Evolutionary conservation across 1,284 basidiomycete species (phyloP), one percentile per base, ranked within the genome.

Genomic region (Irpex lacteus): DNA sequence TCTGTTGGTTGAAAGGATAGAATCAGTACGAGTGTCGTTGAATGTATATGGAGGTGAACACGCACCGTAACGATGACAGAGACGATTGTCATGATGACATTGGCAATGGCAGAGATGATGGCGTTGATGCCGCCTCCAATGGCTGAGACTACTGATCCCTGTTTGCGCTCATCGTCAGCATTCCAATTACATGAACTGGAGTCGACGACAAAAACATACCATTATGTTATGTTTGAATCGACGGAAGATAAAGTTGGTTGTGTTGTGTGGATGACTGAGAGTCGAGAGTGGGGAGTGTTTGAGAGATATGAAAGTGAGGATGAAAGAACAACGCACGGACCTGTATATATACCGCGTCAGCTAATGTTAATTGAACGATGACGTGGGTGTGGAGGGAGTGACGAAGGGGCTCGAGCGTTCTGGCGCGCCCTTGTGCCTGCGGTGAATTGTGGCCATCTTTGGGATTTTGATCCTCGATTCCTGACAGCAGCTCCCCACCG

Each of bases 131-230:
- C 85, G 65, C 73, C 70, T 34, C 85, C 86, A 57, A 87, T 86
- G 59, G 86, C 81, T 69, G 84, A 86, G 67, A 87, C 77, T 60
- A 87, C 80, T 32, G 83, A 81, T 26, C 85, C 85, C 85, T 44
- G 65, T 1, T 34, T 9, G 32, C 15, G 32, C 44, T 13, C n/a
- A 47, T 26, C 26, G 26, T 26, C 26, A 26, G 26, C 26, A 26
- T 26, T 26, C 26, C 26, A 26, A 26, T 26, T 11, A 47, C 9
- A n/a, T 47, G n/a, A 11, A n/a, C 11, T 47, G 5, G n/a, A n/a
- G n/a, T 47, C n/a, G 4, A 11, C n/a, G 44, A 3, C 11, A n/a
- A 47, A 47, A n/a, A n/a, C 44, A n/a, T 11, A 11, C 11, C 9
- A 47, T 47, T 2, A 2, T 11, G 44, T 47, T 11, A 47, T 47